Base-by-base conservation (phyloP, 257 asterid genomes). In the Thymus mandschuricus region DNA sequence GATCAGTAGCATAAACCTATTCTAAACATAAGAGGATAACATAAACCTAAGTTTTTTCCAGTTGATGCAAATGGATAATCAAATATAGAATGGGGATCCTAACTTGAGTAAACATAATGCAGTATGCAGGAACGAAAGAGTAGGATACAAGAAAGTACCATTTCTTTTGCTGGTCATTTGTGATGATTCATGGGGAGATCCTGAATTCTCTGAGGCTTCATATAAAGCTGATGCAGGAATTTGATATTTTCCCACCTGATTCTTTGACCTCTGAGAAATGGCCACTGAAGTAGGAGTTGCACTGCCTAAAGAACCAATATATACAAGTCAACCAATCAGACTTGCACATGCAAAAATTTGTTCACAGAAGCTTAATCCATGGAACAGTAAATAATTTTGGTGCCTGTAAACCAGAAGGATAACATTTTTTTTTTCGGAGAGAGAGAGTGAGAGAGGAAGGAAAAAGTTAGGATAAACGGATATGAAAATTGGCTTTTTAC, bases 151-250 rank as follows among this genome's bases (percentile, higher is more conserved):
- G 67, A 45, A 71, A 59, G 57, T 79, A 86, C 93, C 88, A 58
- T 76, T 75, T 83, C 75, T 81, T 81, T 84, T 87, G 46, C 57
- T 72, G 59, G 75, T 71, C 48, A 82, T 56, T 60, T 80, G 81
- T 55, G 82, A 78, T 51, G 84, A 59, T 73, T 81, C 73, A 51
- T 60, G 76, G 64, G 88, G 60, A 55, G 87, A 72, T 78, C 80
- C 82, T 58, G 70, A 44, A 51, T 69, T 61, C 76, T 84, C 96
- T 15, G 87, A 29, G 68, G 84, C 44, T 40, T 86, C 93, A 78
- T 89, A 86, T 65, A 89, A 84, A 75, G 97, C 97, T 65, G 97
- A 85, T 68, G 89, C 81, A 43, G 97, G 88, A 74, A 59, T 86
- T 72, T 89, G 98, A 82, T 86, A 91, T 61, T 89, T 83, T 27